Percentiles rank a stretch among this genome's conserved stretches.
phyloP scores from a whole-genome alignment of 495 filamentous ascomycete genomes.

The Penicillium coprophilum region DNA sequence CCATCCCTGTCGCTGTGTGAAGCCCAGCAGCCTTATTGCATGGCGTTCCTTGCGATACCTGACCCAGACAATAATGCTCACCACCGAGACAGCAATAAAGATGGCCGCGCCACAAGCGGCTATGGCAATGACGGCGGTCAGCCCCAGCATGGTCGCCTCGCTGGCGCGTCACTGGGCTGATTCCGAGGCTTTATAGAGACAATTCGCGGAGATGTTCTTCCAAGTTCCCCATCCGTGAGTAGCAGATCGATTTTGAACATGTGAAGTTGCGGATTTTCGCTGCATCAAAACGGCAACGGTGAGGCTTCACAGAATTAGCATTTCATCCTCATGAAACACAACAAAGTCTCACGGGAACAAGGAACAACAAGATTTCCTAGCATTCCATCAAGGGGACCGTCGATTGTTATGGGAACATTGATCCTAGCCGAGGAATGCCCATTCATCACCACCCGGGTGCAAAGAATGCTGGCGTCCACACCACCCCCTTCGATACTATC shows the following conservation, averaged over 20 bases:
- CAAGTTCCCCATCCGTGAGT: conserved; percentile 9
- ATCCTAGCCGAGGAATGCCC: conserved; percentile 35
- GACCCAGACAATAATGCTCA: conserved; percentile 41
- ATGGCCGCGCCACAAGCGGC: conserved; percentile 42
- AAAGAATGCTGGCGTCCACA: conserved; percentile 40
- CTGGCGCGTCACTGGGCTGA: conserved; percentile 9
- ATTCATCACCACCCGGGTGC: conserved; percentile 31
- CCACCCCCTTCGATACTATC: conserved; percentile 14
- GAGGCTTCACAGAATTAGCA: background rate
- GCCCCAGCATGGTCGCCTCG: conserved; percentile 34
- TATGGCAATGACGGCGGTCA: conserved; percentile 44
- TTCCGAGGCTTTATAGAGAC: background rate
- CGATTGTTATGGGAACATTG: conserved; percentile 41
- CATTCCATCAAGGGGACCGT: conserved; percentile 19
- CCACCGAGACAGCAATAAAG: conserved; percentile 36
- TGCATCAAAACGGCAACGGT: conserved; percentile 3
- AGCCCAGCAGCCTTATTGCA: conserved; percentile 29
- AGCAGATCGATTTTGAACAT: background rate
- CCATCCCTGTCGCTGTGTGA: conserved; percentile 27
- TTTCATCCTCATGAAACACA: conserved; percentile 14
- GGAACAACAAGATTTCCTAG: conserved; percentile 6
- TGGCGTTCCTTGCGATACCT: conserved; percentile 43
- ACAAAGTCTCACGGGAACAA: conserved; percentile 18
- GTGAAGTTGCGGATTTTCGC: background rate
- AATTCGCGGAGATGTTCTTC: background rate